A percentile compares a stretch with the other conserved stretches of the same genome.
Conservation (phyloP, 208 protist species). For the Leishmania tropica region DNA sequence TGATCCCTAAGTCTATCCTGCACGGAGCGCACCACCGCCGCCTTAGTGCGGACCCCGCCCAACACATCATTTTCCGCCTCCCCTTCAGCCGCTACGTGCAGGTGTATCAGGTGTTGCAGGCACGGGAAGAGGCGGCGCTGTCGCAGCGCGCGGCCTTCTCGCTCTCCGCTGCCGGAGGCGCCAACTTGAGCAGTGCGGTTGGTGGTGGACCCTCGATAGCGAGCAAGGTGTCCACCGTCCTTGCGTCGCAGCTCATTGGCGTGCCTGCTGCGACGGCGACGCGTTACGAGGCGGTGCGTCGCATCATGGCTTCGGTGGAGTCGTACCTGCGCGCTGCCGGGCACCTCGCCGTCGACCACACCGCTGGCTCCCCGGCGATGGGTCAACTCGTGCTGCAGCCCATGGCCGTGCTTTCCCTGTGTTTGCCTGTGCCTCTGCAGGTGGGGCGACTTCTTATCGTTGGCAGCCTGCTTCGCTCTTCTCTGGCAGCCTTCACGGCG, state of each 20-base stretch:
- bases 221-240: slow-evolving; percentile 22
- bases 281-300: slow-evolving; percentile 66
- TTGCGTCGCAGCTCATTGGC: slow-evolving; percentile 50
- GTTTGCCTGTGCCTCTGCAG: slow-evolving; percentile 45
- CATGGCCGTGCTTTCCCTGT: slow-evolving; percentile 51
- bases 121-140: slow-evolving; percentile 54
- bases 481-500: slow-evolving; percentile 53
- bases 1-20: slow-evolving; percentile 82
- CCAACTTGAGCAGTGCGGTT: neutral
- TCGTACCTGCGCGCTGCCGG: slow-evolving; percentile 49
- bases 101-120: slow-evolving; percentile 76
- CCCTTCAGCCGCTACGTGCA: slow-evolving; percentile 68
- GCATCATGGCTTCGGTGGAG: slow-evolving; percentile 62
- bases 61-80: slow-evolving; percentile 75
- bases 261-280: slow-evolving; percentile 53
- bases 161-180: neutral
- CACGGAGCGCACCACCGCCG: slow-evolving; percentile 78
- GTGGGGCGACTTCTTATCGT: slow-evolving; percentile 60
- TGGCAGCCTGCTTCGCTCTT: slow-evolving; percentile 42
- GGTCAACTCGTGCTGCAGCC: slow-evolving; percentile 37
- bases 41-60: slow-evolving; percentile 55
- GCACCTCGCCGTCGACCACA: slow-evolving; percentile 37
- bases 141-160: slow-evolving; percentile 16
- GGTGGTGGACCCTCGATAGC: slow-evolving; percentile 3
- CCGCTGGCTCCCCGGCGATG: slow-evolving; percentile 5